These are phyloP conservation scores for Primulina eburnea DNA, from an alignment of 257 asterid genomes.

Conservation along the genomic window DNA sequence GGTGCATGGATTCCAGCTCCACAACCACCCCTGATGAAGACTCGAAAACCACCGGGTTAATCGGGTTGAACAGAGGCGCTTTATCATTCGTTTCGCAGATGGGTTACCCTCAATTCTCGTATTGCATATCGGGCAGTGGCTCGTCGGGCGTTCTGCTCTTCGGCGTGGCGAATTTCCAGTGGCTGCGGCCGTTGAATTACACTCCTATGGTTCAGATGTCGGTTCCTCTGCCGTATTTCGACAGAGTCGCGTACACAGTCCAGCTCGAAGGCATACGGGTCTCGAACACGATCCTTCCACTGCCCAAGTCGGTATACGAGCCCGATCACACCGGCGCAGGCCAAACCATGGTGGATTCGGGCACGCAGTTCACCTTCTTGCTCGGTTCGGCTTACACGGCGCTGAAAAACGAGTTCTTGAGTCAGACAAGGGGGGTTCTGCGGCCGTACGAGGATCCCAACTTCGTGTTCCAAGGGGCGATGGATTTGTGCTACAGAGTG, in stretches of 20 bases:
- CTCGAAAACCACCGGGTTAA: conserved; percentile 46
- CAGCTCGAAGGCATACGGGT: conserved; percentile 67
- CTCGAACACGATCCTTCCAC: conserved; percentile 33
- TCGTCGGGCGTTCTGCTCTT: conserved; percentile 56
- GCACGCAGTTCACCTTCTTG: conserved; percentile 72
- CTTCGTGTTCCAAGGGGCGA: conserved; percentile 74
- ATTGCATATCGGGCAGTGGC: conserved; percentile 70
- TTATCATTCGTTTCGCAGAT: conserved; percentile 66
- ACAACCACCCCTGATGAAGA: conserved; percentile 66
- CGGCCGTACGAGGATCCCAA: conserved; percentile 42
- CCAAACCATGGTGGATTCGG: conserved; percentile 85
- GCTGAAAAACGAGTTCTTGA: conserved; percentile 47
- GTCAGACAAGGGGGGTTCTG: conserved; percentile 48
- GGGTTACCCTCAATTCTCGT: conserved; percentile 56
- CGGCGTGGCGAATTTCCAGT: conserved; percentile 52
- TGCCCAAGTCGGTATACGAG: conserved; percentile 46
- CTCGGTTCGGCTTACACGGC: conserved; percentile 63
- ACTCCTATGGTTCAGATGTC: conserved; percentile 57
- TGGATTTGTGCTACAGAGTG: conserved; percentile 66
- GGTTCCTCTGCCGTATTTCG: conserved; percentile 63
- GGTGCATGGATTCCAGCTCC: conserved; percentile 68
- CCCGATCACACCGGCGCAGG: conserved; percentile 94
- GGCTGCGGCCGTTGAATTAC: conserved; percentile 52
- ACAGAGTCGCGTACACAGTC: conserved; percentile 72
- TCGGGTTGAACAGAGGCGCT: conserved; percentile 81